Percentiles rank a stretch among this genome's conserved stretches.
Conservation (phyloP, 768 basidiomycete genomes). For the Leccinum boreale region DNA sequence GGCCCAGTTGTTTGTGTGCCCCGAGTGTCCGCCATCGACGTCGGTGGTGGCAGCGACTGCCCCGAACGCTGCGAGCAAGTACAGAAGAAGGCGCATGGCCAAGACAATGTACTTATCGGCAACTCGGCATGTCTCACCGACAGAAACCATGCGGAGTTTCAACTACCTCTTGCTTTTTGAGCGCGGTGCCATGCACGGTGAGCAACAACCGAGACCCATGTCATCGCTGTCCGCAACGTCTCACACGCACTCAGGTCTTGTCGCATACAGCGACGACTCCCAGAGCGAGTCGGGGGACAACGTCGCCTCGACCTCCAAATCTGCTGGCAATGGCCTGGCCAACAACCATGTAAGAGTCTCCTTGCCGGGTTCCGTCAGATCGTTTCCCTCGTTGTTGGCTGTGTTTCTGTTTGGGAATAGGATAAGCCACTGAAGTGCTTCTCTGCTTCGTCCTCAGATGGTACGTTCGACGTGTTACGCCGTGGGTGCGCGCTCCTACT, state of each 20-base stretch:
- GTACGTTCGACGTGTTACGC: conserved; percentile 14
- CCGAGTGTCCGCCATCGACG: conserved; percentile 44
- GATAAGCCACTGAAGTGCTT: conserved; percentile 48
- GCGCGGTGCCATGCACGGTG: conserved; percentile 28
- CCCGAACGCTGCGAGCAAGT: conserved; percentile 33
- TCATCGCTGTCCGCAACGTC: not conserved
- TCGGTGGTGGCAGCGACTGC: conserved; percentile 31
- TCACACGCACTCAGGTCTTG: conserved; percentile 43
- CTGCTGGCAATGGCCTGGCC: conserved; percentile 1
- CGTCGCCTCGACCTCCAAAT: conserved; percentile 31
- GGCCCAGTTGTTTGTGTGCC: conserved; percentile 98
- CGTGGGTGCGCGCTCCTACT: not conserved
- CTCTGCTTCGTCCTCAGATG: conserved; percentile 27
- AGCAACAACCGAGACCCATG: conserved; percentile 9
- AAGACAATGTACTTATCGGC: conserved; percentile 16
- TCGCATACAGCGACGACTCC: conserved; percentile 64
- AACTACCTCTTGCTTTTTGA: conserved; percentile 12
- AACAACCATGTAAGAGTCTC: conserved; percentile 62
- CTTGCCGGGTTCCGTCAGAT: conserved; percentile 33
- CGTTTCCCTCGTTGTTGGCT: conserved; percentile 69
- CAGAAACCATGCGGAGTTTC: conserved; percentile 19
- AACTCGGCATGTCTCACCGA: conserved; percentile 17
- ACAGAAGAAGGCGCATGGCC: conserved; percentile 22
- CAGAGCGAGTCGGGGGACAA: conserved; percentile 52
- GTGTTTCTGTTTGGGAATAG: conserved; percentile 60